Conservation (phyloP, 202 grass and related monocot species). For the Setaria italica region DNA sequence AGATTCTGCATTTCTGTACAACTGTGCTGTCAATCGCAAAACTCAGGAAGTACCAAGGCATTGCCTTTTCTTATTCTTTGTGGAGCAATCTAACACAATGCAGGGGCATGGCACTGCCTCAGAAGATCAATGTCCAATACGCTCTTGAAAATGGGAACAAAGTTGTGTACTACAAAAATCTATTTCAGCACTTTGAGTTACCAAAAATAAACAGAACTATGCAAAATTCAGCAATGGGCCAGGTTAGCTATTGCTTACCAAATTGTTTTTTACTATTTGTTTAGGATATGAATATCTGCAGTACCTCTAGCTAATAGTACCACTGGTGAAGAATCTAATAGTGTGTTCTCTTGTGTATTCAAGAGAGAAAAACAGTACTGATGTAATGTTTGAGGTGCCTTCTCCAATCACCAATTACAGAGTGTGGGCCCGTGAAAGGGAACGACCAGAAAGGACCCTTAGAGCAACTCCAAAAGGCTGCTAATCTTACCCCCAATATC, state of each 20-base stretch:
- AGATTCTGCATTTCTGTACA: neutral
- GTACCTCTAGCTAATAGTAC: too few relatives aligned
- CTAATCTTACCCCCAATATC: too few relatives aligned
- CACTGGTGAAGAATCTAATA: too few relatives aligned
- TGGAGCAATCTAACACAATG: neutral
- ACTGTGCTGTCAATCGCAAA: neutral
- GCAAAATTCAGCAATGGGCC: neutral
- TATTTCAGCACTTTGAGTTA: too few relatives aligned
- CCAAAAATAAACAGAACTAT: neutral
- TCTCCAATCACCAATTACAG: neutral
- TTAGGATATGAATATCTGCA: neutral
- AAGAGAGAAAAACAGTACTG: neutral
- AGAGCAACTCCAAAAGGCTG: too few relatives aligned
- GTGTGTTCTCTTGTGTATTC: neutral
- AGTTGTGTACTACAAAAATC: too few relatives aligned
- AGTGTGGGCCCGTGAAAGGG: neutral
- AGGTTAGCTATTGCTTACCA: neutral
- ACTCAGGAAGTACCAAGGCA: neutral
- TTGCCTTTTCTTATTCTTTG: neutral
- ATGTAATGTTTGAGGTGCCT: neutral
- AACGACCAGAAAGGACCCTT: neutral
- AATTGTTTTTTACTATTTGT: neutral
- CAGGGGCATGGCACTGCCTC: neutral
- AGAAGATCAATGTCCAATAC: neutral
- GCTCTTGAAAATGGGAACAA: neutral